These are phyloP conservation scores for Clonostachys solani DNA, from an alignment of 2,329 filamentous ascomycete genomes.

Conservation along the genomic window DNA sequence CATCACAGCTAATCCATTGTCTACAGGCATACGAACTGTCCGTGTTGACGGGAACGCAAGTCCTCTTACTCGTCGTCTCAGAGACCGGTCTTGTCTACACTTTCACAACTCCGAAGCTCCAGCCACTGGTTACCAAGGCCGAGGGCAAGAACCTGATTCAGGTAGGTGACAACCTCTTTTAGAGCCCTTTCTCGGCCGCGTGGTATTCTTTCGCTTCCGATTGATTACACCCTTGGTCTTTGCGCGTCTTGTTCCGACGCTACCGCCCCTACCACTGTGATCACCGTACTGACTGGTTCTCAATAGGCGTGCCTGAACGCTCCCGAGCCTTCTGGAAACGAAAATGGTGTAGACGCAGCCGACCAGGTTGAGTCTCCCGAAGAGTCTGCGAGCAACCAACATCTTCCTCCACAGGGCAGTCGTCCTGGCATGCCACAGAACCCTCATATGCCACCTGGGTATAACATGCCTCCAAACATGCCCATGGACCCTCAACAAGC, in stretches of 20 bases:
- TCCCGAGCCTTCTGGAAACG: slow-evolving; percentile 80
- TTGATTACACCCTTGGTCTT: background rate
- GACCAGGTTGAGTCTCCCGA: slow-evolving; percentile 87
- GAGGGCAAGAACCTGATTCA: slow-evolving; percentile 99
- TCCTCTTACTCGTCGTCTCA: slow-evolving; percentile 89
- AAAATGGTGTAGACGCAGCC: slow-evolving; percentile 74
- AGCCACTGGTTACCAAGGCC: slow-evolving; percentile 95
- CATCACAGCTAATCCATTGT: slow-evolving; percentile 3
- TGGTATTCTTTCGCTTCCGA: background rate
- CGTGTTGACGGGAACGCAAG: slow-evolving; percentile 95
- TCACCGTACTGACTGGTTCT: slow-evolving; percentile 1
- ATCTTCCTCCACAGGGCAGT: slow-evolving; percentile 60
- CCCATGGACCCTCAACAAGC: slow-evolving; percentile 74
- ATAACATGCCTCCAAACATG: slow-evolving; percentile 57
- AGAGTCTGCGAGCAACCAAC: slow-evolving; percentile 67
- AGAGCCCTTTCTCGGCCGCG: background rate
- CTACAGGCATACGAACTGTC: slow-evolving; percentile 91
- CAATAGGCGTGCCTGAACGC: slow-evolving; percentile 92
- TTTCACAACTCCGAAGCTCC: slow-evolving; percentile 95
- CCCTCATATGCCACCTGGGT: slow-evolving; percentile 58
- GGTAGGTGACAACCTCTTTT: slow-evolving; percentile 48
- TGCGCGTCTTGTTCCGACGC: background rate
- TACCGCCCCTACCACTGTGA: background rate
- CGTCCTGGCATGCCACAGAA: slow-evolving; percentile 63
- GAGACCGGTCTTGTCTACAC: slow-evolving; percentile 94